These are phyloP conservation scores for Sporothrix dimorphospora DNA, from an alignment of 2,329 filamentous ascomycete genomes.

Conservation along the genomic window DNA sequence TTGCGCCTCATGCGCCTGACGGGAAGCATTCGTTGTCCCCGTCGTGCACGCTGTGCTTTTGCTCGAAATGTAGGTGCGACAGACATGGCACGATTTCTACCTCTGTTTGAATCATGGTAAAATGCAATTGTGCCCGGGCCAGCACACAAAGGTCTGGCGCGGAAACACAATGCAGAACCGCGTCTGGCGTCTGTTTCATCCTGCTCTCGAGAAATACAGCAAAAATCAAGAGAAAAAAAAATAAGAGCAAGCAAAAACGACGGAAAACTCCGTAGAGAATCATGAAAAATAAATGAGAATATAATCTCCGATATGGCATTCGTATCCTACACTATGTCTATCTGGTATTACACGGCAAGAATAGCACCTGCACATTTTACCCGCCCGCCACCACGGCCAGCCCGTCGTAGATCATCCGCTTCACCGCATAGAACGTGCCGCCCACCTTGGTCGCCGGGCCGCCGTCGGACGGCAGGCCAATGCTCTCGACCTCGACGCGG, in stretches of 20 bases:
- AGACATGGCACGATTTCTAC: not conserved
- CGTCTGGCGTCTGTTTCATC: conserved; percentile 24
- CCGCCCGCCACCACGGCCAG: conserved; percentile 84
- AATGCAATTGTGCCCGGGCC: not conserved
- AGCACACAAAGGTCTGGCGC: not conserved
- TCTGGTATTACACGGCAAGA: conserved; percentile 11
- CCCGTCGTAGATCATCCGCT: conserved; percentile 89
- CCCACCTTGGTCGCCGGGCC: conserved; percentile 50
- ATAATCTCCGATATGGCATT: not conserved
- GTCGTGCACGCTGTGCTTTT: not conserved
- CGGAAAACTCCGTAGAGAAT: not conserved
- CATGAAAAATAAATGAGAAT: not conserved
- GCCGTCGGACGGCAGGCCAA: conserved; percentile 56
- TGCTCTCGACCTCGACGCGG: conserved; percentile 83
- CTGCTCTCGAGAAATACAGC: not conserved
- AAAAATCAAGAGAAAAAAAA: not conserved
- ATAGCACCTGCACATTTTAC: conserved; percentile 61
- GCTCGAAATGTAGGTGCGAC: not conserved
- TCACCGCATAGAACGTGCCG: conserved; percentile 82
- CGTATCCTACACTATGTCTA: conserved; percentile 7
- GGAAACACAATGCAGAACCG: not conserved
- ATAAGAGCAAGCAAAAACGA: not conserved
- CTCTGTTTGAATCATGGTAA: not conserved
- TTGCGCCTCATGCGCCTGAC: not conserved
- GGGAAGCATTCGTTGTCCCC: not conserved